Evolutionary conservation across 768 basidiomycete genomes (phyloP).

Genomic region (Boletus sensibilis): DNA sequence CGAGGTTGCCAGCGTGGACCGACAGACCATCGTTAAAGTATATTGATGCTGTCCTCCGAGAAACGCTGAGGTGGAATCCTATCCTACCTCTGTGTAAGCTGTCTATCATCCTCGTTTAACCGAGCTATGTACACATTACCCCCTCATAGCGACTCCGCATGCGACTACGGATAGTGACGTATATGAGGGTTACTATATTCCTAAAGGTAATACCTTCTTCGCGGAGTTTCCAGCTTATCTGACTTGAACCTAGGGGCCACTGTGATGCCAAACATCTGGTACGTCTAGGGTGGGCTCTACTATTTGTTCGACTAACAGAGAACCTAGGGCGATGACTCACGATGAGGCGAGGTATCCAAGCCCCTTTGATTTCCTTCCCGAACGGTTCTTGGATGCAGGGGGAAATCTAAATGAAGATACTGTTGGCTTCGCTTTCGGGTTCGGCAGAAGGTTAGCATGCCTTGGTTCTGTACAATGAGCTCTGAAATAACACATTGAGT

Average conservation of each 20-base stretch:
- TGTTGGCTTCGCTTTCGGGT: constrained; percentile 21
- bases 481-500: background rate
- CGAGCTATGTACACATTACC: background rate
- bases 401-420: constrained; percentile 26
- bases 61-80: constrained; percentile 28
- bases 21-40: constrained; percentile 30
- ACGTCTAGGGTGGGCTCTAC: background rate
- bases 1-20: constrained; percentile 26
- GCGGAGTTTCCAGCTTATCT: background rate
- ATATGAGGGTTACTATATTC: constrained; percentile 30
- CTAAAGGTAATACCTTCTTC: constrained; percentile 15
- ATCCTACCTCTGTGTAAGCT: constrained; percentile 25
- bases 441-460: constrained; percentile 22
- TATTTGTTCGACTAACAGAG: background rate
- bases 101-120: background rate
- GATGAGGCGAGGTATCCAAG: constrained; percentile 33
- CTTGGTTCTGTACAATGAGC: background rate
- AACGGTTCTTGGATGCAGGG: constrained; percentile 27
- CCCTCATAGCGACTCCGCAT: constrained; percentile 16
- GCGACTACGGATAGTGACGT: constrained; percentile 20
- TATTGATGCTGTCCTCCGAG: constrained; percentile 29
- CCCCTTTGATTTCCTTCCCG: constrained; percentile 34
- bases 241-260: constrained; percentile 18
- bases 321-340: constrained; percentile 33
- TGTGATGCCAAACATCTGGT: constrained; percentile 31